phyloP scores from a whole-genome alignment of 805 yeast species.

The Teunomyces cretensis region DNA sequence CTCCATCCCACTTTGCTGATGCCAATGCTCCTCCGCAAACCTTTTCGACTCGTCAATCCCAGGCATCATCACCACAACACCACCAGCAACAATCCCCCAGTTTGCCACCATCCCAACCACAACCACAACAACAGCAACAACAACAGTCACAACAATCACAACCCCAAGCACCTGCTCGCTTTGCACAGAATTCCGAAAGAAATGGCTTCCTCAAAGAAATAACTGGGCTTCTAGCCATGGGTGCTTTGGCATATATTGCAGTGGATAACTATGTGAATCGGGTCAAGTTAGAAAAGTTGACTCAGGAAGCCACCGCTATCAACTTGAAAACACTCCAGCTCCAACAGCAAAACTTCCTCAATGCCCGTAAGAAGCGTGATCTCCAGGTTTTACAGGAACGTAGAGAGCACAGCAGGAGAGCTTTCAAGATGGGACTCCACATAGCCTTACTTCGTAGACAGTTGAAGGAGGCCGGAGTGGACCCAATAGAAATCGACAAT shows the following conservation, averaged over 20 bases:
- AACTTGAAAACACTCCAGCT: conserved; percentile 37
- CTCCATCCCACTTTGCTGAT: conserved; percentile 25
- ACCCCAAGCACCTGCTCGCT: background rate
- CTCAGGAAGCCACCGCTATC: conserved; percentile 35
- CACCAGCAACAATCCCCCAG: background rate
- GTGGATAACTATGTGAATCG: conserved; percentile 50
- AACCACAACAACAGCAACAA: conserved; percentile 2
- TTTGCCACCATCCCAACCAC: background rate
- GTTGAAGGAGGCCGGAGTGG: conserved; percentile 52
- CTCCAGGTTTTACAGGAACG: conserved; percentile 53
- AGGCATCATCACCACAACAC: background rate
- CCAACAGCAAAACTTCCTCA: conserved; percentile 50
- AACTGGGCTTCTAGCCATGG: conserved; percentile 39
- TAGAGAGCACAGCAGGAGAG: conserved; percentile 45
- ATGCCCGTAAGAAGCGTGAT: conserved; percentile 52
- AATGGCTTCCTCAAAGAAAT: background rate
- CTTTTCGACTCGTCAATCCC: conserved; percentile 7
- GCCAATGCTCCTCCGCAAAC: conserved; percentile 20
- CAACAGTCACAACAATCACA: background rate
- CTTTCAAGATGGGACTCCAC: conserved; percentile 63
- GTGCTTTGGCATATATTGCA: conserved; percentile 48
- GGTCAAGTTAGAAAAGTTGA: conserved; percentile 34
- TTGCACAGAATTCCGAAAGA: background rate
- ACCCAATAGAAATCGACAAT: conserved; percentile 56
- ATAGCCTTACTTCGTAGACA: conserved; percentile 65